phyloP scores from a whole-genome alignment of 495 filamentous ascomycete genomes.

The Lasiosphaeriaceae sp. region DNA sequence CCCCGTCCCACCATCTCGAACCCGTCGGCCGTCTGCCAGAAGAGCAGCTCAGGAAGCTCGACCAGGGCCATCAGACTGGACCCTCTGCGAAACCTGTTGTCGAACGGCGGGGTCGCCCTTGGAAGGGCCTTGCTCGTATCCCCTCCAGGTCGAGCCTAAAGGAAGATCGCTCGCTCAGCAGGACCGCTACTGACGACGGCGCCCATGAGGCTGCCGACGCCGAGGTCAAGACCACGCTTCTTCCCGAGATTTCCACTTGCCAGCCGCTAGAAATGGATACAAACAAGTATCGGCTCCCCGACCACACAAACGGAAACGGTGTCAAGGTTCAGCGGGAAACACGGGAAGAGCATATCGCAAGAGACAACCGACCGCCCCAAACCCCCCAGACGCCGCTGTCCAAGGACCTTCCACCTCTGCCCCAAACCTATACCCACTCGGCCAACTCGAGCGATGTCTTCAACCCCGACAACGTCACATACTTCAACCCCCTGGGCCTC shows the following conservation, averaged over 20 bases:
- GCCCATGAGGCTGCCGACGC: constrained; percentile 3
- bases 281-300: constrained; percentile 61
- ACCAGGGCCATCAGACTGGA: constrained; percentile 53
- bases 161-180: constrained; percentile 20
- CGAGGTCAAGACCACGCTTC: constrained; percentile 28
- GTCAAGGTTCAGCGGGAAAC: constrained; percentile 54
- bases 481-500: constrained; percentile 52
- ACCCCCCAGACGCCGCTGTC: constrained; percentile 33
- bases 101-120: constrained; percentile 59
- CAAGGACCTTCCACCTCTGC: constrained; percentile 45
- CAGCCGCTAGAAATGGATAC: constrained; percentile 54
- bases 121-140: constrained; percentile 52
- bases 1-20: constrained; percentile 35
- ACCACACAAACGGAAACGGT: constrained; percentile 56
- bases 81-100: constrained; percentile 49
- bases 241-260: constrained; percentile 40
- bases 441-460: constrained; percentile 27
- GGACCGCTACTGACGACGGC: constrained; percentile 17
- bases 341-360: constrained; percentile 49
- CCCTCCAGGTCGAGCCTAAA: constrained; percentile 33
- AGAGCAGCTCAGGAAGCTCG: constrained; percentile 65
- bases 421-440: constrained; percentile 14
- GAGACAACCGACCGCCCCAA: constrained; percentile 35
- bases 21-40: constrained; percentile 69
- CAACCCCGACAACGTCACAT: constrained; percentile 37